Evolutionary conservation across 1,284 basidiomycete genomes (phyloP).

Genomic region (Austropuccinia psidii): DNA sequence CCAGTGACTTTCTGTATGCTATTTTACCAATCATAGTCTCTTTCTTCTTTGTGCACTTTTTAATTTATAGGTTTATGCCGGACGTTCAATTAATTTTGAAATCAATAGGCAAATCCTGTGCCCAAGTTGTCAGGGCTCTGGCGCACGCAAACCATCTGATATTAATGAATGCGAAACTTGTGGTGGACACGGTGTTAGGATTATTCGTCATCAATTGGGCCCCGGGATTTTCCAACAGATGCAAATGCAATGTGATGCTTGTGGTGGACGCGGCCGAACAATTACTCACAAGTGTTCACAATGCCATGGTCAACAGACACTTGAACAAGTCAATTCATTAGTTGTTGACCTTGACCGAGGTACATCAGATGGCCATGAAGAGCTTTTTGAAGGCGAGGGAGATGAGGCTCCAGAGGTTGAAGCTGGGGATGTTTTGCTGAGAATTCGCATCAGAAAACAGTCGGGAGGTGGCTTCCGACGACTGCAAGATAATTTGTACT

Average conservation of each 20-base stretch:
- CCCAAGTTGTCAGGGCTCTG: slow-evolving; percentile 83
- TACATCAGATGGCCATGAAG: slow-evolving; percentile 81
- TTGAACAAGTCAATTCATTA: slow-evolving; percentile 58
- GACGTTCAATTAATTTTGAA: slow-evolving; percentile 60
- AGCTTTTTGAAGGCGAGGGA: slow-evolving; percentile 82
- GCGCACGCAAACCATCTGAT: slow-evolving; percentile 75
- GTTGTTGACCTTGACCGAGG: slow-evolving; percentile 73
- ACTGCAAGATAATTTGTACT: slow-evolving; percentile 79
- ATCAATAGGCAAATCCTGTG: slow-evolving; percentile 81
- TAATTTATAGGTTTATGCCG: slow-evolving; percentile 31
- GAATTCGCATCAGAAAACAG: slow-evolving; percentile 64
- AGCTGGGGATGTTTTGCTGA: slow-evolving; percentile 76
- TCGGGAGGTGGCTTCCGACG: slow-evolving; percentile 66
- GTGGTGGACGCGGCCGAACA: slow-evolving; percentile 68
- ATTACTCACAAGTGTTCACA: slow-evolving; percentile 65
- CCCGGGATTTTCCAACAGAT: slow-evolving; percentile 52
- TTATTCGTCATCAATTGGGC: slow-evolving; percentile 85
- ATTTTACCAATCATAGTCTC: slow-evolving; percentile 32
- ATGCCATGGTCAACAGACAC: slow-evolving; percentile 70
- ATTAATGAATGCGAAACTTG: slow-evolving; percentile 73
- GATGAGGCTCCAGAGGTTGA: slow-evolving; percentile 91
- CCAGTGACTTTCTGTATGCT: neutral
- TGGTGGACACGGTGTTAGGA: slow-evolving; percentile 70
- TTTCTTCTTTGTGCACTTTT: too few species aligned
- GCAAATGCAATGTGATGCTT: slow-evolving; percentile 53